Percentiles rank a stretch among this genome's conserved stretches.
Evolutionary conservation across 2,329 filamentous ascomycete genomes (phyloP).

Genomic region (Arthrobotrys conoides): DNA sequence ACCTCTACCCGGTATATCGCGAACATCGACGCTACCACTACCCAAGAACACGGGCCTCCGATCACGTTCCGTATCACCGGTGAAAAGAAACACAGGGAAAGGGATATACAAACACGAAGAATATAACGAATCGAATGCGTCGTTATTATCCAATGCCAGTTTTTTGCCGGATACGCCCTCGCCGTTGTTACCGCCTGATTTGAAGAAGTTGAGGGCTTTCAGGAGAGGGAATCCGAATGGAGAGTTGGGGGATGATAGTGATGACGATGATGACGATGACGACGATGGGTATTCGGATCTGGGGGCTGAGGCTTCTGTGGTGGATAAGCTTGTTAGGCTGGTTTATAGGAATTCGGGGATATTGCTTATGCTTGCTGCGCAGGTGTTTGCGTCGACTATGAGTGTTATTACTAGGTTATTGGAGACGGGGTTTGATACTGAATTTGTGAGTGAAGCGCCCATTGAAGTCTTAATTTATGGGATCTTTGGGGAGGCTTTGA

Average conservation of each 20-base stretch:
- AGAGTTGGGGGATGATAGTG: slow-evolving; percentile 28
- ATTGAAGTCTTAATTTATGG: background rate
- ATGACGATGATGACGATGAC: slow-evolving; percentile 30
- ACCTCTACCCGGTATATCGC: slow-evolving; percentile 18
- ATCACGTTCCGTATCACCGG: slow-evolving; percentile 46
- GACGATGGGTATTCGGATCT: slow-evolving; percentile 43
- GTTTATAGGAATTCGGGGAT: slow-evolving; percentile 48
- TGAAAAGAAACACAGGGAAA: slow-evolving; percentile 21
- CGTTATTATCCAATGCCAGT: slow-evolving; percentile 54
- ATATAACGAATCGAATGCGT: slow-evolving; percentile 43
- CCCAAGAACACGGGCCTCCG: slow-evolving; percentile 51
- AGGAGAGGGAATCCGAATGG: slow-evolving; percentile 35
- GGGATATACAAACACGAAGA: slow-evolving; percentile 50
- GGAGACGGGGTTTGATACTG: slow-evolving; percentile 57
- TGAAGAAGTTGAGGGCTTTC: slow-evolving; percentile 43
- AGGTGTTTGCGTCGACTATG: slow-evolving; percentile 57
- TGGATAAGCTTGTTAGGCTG: slow-evolving; percentile 31
- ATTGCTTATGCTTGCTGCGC: slow-evolving; percentile 57
- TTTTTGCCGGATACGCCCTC: slow-evolving; percentile 58
- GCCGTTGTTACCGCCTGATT: slow-evolving; percentile 50
- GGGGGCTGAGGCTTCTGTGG: slow-evolving; percentile 43
- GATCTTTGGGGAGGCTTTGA: background rate
- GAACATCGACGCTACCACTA: slow-evolving; percentile 46
- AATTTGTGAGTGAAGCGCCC: slow-evolving; percentile 46
- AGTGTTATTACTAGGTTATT: slow-evolving; percentile 52